Conservation (phyloP, 2,329 filamentous ascomycete genomes). For the Penicillium verrucosum region DNA sequence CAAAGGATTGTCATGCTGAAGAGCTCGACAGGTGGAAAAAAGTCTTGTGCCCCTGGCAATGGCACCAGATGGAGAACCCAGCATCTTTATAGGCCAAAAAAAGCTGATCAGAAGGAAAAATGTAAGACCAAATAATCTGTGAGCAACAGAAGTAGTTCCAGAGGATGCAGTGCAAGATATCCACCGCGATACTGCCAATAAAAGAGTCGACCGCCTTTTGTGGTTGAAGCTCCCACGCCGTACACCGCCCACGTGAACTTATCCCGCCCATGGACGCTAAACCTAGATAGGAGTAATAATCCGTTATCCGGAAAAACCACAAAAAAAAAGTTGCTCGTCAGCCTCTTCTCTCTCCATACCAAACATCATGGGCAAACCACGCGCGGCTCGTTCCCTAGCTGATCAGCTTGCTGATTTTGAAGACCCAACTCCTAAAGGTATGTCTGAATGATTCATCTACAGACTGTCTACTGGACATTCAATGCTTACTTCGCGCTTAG, state of each 20-base stretch:
- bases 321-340: slow-evolving; percentile 23
- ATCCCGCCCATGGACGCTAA: slow-evolving; percentile 11
- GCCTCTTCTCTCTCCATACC: slow-evolving; percentile 8
- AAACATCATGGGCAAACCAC: slow-evolving; percentile 47
- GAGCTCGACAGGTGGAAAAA: slow-evolving; percentile 54
- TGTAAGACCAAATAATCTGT: background rate
- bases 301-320: slow-evolving; percentile 24
- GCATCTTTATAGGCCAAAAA: background rate
- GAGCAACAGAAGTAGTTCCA: background rate
- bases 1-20: slow-evolving; percentile 82
- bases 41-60: slow-evolving; percentile 40
- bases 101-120: background rate
- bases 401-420: slow-evolving; percentile 62
- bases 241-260: background rate
- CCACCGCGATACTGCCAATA: slow-evolving; percentile 11
- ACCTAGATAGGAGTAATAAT: slow-evolving; percentile 11
- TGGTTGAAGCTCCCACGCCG: background rate
- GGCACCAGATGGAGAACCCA: background rate
- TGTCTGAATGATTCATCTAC: slow-evolving; percentile 2
- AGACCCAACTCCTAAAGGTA: slow-evolving; percentile 62
- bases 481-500: slow-evolving; percentile 44
- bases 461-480: background rate
- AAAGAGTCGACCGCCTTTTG: background rate
- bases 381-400: slow-evolving; percentile 50
- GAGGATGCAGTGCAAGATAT: background rate